Conservation (phyloP, 2,329 filamentous ascomycete species). For the Pyrenophora seminiperda region DNA sequence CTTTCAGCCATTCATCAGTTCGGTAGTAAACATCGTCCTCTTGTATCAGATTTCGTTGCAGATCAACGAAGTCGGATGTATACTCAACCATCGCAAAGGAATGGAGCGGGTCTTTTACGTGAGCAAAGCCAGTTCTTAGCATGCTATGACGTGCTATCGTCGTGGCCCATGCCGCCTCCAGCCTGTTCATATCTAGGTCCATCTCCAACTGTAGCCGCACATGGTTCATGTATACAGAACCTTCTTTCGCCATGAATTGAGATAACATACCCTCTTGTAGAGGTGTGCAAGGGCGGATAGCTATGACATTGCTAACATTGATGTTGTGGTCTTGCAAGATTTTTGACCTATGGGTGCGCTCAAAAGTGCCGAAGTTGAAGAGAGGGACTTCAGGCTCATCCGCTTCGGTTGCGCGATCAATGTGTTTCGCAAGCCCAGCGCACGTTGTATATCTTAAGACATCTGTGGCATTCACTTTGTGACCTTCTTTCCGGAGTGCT, state of each 20-base stretch:
- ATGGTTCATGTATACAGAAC: slow-evolving; percentile 76
- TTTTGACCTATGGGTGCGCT: slow-evolving; percentile 48
- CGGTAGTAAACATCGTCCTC: background rate
- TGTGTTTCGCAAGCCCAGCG: slow-evolving; percentile 35
- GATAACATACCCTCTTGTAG: slow-evolving; percentile 81
- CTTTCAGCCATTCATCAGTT: slow-evolving; percentile 32
- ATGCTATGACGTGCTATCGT: slow-evolving; percentile 67
- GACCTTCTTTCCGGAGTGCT: slow-evolving; percentile 64
- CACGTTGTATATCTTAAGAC: slow-evolving; percentile 65
- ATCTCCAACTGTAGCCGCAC: slow-evolving; percentile 60
- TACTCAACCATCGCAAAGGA: slow-evolving; percentile 80
- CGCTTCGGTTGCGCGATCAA: slow-evolving; percentile 11
- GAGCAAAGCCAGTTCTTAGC: slow-evolving; percentile 74
- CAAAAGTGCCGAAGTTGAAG: slow-evolving; percentile 59
- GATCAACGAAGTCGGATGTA: slow-evolving; percentile 28
- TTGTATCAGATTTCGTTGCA: slow-evolving; percentile 43
- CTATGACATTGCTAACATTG: slow-evolving; percentile 56
- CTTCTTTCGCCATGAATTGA: slow-evolving; percentile 70
- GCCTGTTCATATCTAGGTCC: slow-evolving; percentile 43
- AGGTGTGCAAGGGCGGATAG: slow-evolving; percentile 76
- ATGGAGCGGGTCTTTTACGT: slow-evolving; percentile 62
- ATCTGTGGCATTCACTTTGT: slow-evolving; percentile 69
- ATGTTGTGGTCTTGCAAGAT: slow-evolving; percentile 45
- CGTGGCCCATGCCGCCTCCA: slow-evolving; percentile 65
- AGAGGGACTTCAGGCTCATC: background rate